phyloP scores from a whole-genome alignment of 2,329 filamentous ascomycete species.

The Leptoxyphium fumago region DNA sequence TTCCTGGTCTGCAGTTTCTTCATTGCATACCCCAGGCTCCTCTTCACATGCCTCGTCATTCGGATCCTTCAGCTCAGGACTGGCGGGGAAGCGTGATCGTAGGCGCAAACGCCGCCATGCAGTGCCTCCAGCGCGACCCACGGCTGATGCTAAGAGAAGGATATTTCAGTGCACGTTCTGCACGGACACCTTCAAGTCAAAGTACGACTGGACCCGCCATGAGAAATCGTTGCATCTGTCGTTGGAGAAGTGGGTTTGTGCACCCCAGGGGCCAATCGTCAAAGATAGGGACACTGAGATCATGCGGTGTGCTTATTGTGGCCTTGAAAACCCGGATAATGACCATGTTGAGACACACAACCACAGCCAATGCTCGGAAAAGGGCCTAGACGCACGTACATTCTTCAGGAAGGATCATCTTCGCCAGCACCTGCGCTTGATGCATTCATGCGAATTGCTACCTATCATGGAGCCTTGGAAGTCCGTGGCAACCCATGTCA shows the following conservation, averaged over 20 bases:
- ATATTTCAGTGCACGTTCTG: conserved; percentile 46
- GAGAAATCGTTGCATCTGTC: conserved; percentile 49
- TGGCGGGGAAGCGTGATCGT: conserved; percentile 42
- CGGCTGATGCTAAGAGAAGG: conserved; percentile 26
- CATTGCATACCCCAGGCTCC: conserved; percentile 41
- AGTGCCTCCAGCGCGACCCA: conserved; percentile 13
- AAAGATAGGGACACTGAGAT: conserved; percentile 41
- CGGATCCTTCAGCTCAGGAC: conserved; percentile 31
- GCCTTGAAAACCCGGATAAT: conserved; percentile 35
- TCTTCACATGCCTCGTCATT: conserved; percentile 36
- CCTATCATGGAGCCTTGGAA: conserved; percentile 51
- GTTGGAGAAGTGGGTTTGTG: conserved; percentile 51
- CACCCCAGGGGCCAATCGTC: conserved; percentile 43
- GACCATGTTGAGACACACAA: conserved; percentile 47
- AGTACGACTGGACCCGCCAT: conserved; percentile 49
- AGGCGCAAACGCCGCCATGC: conserved; percentile 33
- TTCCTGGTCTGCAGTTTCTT: conserved; percentile 23
- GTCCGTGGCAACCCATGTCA: conserved; percentile 39
- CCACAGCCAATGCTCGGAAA: conserved; percentile 50
- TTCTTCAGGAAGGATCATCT: conserved; percentile 51
- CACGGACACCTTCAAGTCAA: conserved; percentile 40
- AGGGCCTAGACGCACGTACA: conserved; percentile 46
- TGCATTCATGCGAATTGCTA: conserved; percentile 48
- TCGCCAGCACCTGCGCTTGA: conserved; percentile 44
- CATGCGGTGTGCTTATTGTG: conserved; percentile 45